A percentile compares a stretch with the other conserved stretches of the same genome.
phyloP scores from a whole-genome alignment of 2,329 filamentous ascomycete genomes.

The Ceratocystis papillata region DNA sequence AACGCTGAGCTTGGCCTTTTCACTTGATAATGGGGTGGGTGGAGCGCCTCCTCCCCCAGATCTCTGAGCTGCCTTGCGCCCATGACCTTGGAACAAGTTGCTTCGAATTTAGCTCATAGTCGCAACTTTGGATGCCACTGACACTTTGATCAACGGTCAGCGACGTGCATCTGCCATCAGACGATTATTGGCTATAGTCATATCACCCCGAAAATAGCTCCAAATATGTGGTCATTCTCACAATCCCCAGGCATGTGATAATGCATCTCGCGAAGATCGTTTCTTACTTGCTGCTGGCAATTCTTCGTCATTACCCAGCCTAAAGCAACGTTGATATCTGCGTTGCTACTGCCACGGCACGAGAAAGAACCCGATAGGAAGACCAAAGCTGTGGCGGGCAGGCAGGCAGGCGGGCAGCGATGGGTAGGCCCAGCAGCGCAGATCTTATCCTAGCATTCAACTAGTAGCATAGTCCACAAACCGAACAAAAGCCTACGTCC shows the following conservation, averaged over 20 bases:
- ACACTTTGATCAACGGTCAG: conserved; percentile 12
- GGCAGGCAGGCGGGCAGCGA: too few species aligned
- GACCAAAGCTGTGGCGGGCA: too few species aligned
- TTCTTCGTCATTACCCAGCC: too few species aligned
- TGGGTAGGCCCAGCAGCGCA: too few species aligned
- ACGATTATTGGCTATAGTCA: conserved; percentile 9
- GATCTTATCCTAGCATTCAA: not conserved
- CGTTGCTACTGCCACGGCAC: too few species aligned
- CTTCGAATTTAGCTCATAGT: not conserved
- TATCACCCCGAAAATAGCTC: not conserved
- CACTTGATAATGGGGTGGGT: not conserved
- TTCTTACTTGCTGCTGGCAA: too few species aligned
- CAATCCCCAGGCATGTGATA: not conserved
- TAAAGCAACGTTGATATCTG: too few species aligned
- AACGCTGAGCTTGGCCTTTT: not conserved
- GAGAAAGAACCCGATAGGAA: too few species aligned
- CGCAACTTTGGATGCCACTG: not conserved
- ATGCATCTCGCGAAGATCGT: not conserved
- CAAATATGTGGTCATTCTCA: not conserved
- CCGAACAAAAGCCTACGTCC: not conserved
- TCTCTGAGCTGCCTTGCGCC: not conserved
- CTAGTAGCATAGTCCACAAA: not conserved
- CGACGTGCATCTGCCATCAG: not conserved
- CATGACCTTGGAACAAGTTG: not conserved
- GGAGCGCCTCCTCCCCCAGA: not conserved